Percentiles rank a stretch among this genome's conserved stretches.
These are phyloP conservation scores for Brassica rapa DNA, from an alignment of 345 rosid species.

Conservation along the genomic window DNA sequence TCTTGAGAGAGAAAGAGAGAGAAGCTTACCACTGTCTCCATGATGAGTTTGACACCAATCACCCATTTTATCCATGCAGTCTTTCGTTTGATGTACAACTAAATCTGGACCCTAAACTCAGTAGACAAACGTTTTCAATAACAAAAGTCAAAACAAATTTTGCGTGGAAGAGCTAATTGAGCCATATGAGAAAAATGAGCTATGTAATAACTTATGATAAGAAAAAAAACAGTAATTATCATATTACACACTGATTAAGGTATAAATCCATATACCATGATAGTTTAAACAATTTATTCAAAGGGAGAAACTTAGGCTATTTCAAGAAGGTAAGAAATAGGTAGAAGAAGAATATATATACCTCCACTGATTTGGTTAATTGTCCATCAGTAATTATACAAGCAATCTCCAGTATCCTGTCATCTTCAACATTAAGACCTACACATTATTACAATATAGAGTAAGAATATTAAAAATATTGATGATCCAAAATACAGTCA, in stretches of 20 bases:
- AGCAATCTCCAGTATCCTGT: constrained; percentile 91
- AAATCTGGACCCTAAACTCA: constrained; percentile 79
- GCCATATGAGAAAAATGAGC: background rate
- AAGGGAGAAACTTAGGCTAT: background rate
- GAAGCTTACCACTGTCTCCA: constrained; percentile 74
- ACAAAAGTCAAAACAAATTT: background rate
- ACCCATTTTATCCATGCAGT: constrained; percentile 75
- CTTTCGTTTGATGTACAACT: constrained; percentile 79
- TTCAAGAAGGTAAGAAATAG: background rate
- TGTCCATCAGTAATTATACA: constrained; percentile 86
- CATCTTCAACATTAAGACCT: constrained; percentile 81
- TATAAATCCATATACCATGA: background rate
- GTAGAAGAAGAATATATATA: constrained; percentile 28
- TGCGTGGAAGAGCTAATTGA: background rate
- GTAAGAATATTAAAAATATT: constrained; percentile 1
- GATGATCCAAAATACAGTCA: background rate
- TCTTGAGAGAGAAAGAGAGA: background rate
- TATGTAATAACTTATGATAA: background rate
- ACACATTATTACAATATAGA: constrained; percentile 24
- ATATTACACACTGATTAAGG: background rate
- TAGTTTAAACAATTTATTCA: background rate
- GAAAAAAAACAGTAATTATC: background rate
- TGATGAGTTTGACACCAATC: constrained; percentile 96
- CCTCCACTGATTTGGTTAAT: constrained; percentile 77
- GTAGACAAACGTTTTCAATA: constrained; percentile 18